Evolutionary conservation across 345 rosid genomes (phyloP), one percentile per base, ranked within the genome.

Genomic region (Eucalyptus curtisii): DNA sequence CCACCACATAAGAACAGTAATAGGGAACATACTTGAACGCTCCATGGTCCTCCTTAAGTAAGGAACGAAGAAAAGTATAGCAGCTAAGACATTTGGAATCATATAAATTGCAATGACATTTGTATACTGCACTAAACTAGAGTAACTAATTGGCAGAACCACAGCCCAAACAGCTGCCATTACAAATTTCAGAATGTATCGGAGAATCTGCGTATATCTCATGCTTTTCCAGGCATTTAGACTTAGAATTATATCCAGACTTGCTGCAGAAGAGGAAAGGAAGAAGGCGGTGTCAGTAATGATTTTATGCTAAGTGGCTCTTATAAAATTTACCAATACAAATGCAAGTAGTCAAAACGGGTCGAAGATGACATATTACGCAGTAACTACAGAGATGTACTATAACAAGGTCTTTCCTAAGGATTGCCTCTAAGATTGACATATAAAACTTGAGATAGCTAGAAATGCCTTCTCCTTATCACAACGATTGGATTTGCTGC

Each of bases 1-100:
- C 99, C 99, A 98, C 99, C 99, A 98, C 97, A 97, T 94, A 86
- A 96, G 85, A 85, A 96, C 87, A 88, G 97, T 97, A 87, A 95
- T 64, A 86, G 96, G 94, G 87, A 92, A 92, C 94, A 91, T 93
- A 89, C 96, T 98, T 68, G 99, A 98, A 68, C 93, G 94, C 94
- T 98, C 99, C 97, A 95, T 95, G 53, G 88, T 88, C 90, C 95
- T 95, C 92, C 99, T 94, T 71, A 96, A 48, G 90, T 93, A 94
- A 87, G 99, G 99, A 93, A 95, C 91, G 45, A 95, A 91, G 93
- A 98, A 98, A 86, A 98, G 48, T 49, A 94, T 45, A 89, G 96
- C 94, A 89, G 97, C 96, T 89, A 98, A 87, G 71, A 95, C 82
- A 89, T 95, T 95, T 87, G 99, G 99, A 88, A 96, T 88, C 93